phyloP scores from a whole-genome alignment of 1,139 yeast genomes.

The Geotrichum cucujoidarum region DNA sequence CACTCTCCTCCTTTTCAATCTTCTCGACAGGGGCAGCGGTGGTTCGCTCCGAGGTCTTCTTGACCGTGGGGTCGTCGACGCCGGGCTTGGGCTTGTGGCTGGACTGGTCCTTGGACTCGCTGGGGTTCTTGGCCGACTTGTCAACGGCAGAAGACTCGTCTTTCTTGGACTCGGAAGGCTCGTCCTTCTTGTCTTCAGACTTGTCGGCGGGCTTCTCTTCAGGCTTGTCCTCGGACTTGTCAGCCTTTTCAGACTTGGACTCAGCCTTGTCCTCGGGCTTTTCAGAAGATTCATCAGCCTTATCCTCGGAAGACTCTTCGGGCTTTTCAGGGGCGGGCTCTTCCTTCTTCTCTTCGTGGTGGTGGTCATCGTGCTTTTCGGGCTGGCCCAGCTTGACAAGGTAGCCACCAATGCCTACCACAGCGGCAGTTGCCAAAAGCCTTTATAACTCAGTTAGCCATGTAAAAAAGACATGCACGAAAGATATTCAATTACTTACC shows the following conservation, averaged over 20 bases:
- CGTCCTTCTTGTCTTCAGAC: too few relatives aligned
- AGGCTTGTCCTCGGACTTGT: too few relatives aligned
- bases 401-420: background rate
- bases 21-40: background rate
- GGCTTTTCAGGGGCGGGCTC: too few relatives aligned
- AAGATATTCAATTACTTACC: background rate
- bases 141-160: background rate
- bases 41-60: background rate
- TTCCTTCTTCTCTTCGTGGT: too few relatives aligned
- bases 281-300: too few relatives aligned
- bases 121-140: background rate
- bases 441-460: background rate
- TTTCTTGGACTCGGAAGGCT: background rate
- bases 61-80: background rate
- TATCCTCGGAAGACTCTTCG: too few relatives aligned
- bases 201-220: too few relatives aligned
- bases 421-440: background rate
- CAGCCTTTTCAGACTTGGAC: too few relatives aligned
- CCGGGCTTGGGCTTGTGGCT: background rate
- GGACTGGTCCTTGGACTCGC: background rate
- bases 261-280: too few relatives aligned
- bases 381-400: background rate
- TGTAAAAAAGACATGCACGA: too few relatives aligned
- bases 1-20: background rate
- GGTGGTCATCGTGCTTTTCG: background rate